phyloP scores from a whole-genome alignment of 2,329 filamentous ascomycete genomes.

The Metarhizium anisopliae region DNA sequence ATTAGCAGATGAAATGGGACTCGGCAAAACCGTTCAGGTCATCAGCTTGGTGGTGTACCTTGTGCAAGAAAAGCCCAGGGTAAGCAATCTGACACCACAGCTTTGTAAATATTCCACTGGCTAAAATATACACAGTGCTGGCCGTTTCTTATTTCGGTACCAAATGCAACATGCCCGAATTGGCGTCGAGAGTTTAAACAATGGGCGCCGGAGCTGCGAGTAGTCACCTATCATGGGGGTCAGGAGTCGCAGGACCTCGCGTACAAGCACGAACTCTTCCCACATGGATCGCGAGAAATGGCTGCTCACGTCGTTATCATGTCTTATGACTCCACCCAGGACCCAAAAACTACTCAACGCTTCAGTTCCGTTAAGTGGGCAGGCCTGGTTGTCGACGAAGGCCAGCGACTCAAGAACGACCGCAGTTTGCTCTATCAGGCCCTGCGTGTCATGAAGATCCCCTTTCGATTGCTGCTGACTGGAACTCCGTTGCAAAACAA shows the following conservation, averaged over 20 bases:
- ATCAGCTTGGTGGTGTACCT: constrained; percentile 73
- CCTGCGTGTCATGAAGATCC: constrained; percentile 63
- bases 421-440: constrained; percentile 72
- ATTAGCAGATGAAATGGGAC: constrained; percentile 94
- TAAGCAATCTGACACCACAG: constrained; percentile 11
- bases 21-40: constrained; percentile 94
- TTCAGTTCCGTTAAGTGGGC: constrained; percentile 73
- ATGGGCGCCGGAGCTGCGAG: constrained; percentile 78
- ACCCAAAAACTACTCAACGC: constrained; percentile 55
- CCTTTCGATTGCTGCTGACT: constrained; percentile 80
- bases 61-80: constrained; percentile 51
- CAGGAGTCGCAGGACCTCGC: constrained; percentile 65
- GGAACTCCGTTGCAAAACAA: constrained; percentile 95
- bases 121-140: constrained; percentile 47
- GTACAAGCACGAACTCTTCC: constrained; percentile 79
- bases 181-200: constrained; percentile 95
- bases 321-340: constrained; percentile 83
- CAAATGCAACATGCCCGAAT: constrained; percentile 93
- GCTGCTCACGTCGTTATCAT: constrained; percentile 89
- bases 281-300: constrained; percentile 53
- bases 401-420: constrained; percentile 91
- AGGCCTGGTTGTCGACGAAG: constrained; percentile 87
- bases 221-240: constrained; percentile 88
- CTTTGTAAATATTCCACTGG: neutral
- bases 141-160: constrained; percentile 88